A percentile compares a stretch with the other conserved stretches of the same genome.
These are phyloP conservation scores for Talaromyces sp. DNA, from an alignment of 2,329 filamentous ascomycete genomes.

Conservation along the genomic window DNA sequence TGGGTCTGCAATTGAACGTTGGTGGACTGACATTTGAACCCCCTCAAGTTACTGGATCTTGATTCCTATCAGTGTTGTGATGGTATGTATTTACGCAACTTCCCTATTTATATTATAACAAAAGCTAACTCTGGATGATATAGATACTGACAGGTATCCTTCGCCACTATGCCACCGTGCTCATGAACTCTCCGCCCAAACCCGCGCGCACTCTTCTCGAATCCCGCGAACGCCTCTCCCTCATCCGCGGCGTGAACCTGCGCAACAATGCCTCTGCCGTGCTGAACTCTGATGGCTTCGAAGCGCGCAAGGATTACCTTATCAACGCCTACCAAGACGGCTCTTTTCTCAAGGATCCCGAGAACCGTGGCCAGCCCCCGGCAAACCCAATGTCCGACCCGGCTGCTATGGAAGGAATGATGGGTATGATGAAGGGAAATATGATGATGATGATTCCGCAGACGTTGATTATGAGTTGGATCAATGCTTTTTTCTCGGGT, in stretches of 20 bases:
- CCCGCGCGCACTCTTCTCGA: conserved; percentile 57
- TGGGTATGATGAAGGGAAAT: conserved; percentile 99
- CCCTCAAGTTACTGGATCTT: conserved; percentile 89
- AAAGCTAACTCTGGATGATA: not conserved
- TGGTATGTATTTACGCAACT: conserved; percentile 52
- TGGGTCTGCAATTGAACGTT: conserved; percentile 14
- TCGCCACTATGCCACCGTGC: conserved; percentile 90
- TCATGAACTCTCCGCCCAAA: conserved; percentile 82
- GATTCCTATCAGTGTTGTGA: conserved; percentile 93
- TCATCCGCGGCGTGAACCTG: conserved; percentile 78
- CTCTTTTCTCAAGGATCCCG: conserved; percentile 82
- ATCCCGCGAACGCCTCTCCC: conserved; percentile 74
- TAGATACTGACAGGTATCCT: conserved; percentile 89
- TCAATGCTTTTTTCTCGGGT: conserved; percentile 97
- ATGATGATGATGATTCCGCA: conserved; percentile 99
- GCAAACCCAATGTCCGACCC: conserved; percentile 95
- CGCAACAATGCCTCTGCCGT: conserved; percentile 77
- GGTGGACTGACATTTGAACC: not conserved
- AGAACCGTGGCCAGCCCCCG: conserved; percentile 76
- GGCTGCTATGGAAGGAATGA: conserved; percentile 98
- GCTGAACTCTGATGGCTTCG: conserved; percentile 72
- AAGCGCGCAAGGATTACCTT: conserved; percentile 72
- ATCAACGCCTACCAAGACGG: conserved; percentile 79
- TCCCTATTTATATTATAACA: conserved; percentile 3
- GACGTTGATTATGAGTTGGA: conserved; percentile 99